phyloP scores from a whole-genome alignment of 305 asterid species.

The Plantago rigida region DNA sequence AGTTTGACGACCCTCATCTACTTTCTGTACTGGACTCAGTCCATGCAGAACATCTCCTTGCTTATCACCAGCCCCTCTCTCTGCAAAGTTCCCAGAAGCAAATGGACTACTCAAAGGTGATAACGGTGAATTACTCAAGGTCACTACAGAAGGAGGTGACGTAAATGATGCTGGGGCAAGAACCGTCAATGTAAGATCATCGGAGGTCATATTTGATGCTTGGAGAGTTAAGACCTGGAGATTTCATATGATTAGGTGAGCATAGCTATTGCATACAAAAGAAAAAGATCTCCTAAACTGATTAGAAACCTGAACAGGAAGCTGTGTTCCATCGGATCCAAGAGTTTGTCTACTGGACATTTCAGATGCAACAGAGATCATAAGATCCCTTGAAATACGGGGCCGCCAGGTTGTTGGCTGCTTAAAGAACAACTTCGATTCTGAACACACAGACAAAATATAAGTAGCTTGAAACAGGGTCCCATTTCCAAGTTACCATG shows the following conservation, averaged over 20 bases:
- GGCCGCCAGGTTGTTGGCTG: constrained; percentile 89
- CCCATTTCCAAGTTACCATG: constrained; percentile 18
- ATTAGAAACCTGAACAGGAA: constrained; percentile 77
- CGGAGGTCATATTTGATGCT: constrained; percentile 84
- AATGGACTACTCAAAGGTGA: constrained; percentile 47
- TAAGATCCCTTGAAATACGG: constrained; percentile 75
- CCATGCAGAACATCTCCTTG: constrained; percentile 32
- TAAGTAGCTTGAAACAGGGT: constrained; percentile 17
- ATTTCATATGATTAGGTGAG: constrained; percentile 29
- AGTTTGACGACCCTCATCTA: constrained; percentile 34
- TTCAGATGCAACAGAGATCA: constrained; percentile 95
- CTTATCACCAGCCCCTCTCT: constrained; percentile 33
- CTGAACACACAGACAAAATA: constrained; percentile 38
- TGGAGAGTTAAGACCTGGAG: constrained; percentile 89
- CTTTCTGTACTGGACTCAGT: constrained; percentile 35
- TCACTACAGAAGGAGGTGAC: constrained; percentile 78
- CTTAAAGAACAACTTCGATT: constrained; percentile 85
- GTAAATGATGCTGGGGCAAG: constrained; percentile 96
- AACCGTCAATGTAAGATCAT: constrained; percentile 79
- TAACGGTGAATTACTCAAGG: constrained; percentile 59
- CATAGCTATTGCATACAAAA: constrained; percentile 22
- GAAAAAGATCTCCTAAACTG: constrained; percentile 22
- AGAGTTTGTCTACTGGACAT: constrained; percentile 54
- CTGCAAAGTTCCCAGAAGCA: constrained; percentile 38
- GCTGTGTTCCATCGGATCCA: constrained; percentile 65